Conservation (phyloP, 2,329 filamentous ascomycete genomes). For the Apiospora koreana region DNA sequence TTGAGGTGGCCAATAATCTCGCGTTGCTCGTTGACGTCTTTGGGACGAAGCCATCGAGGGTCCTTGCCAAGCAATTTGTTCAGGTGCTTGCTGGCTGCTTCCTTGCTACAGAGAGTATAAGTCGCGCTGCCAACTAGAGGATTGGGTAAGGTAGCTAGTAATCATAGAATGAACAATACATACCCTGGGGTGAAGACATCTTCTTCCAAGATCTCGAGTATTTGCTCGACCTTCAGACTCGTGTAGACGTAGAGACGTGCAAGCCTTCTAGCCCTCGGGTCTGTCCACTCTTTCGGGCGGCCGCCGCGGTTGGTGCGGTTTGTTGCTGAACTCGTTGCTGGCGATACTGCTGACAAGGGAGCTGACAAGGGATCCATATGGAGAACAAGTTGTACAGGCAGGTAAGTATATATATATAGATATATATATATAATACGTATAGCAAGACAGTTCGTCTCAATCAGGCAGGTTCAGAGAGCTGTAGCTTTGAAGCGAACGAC, state of each 20-base stretch:
- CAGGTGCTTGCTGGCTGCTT: slow-evolving; percentile 61
- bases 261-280: slow-evolving; percentile 53
- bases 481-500: not conserved
- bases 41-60: slow-evolving; percentile 57
- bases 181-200: slow-evolving; percentile 49
- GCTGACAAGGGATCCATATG: not conserved
- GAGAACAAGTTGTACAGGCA: not conserved
- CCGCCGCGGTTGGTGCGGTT: slow-evolving; percentile 38
- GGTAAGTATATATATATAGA: not conserved
- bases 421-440: too few relatives aligned
- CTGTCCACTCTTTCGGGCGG: slow-evolving; percentile 58
- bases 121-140: slow-evolving; percentile 15
- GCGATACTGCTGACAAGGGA: not conserved
- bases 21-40: slow-evolving; percentile 51
- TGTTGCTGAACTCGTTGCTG: slow-evolving; percentile 18
- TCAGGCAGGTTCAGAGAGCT: not conserved
- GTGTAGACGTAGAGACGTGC: slow-evolving; percentile 60
- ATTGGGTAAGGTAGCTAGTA: not conserved
- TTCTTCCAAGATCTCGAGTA: slow-evolving; percentile 48
- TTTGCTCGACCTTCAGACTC: slow-evolving; percentile 51
- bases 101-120: slow-evolving; percentile 41
- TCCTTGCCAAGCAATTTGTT: slow-evolving; percentile 59
- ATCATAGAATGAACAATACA: slow-evolving; percentile 18
- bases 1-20: slow-evolving; percentile 45
- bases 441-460: not conserved